A percentile compares a stretch with the other conserved stretches of the same genome.
phyloP scores from a whole-genome alignment of 176 grass and related monocot genomes.

The Oryza glaberrima region DNA sequence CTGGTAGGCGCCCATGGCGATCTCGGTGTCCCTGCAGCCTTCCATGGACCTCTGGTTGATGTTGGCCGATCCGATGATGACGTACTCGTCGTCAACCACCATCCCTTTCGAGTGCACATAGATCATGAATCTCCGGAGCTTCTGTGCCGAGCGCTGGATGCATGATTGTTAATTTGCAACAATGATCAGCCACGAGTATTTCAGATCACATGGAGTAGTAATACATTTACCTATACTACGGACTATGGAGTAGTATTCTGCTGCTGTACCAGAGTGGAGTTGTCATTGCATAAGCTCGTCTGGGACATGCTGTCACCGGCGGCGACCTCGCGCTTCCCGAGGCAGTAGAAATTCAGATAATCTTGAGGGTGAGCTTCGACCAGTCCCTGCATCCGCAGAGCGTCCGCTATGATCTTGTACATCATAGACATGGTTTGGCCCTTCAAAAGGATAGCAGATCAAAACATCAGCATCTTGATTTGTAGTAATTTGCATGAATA shows the following conservation, averaged over 20 bases:
- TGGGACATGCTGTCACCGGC: constrained; percentile 2
- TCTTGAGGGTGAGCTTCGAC: constrained; percentile 58
- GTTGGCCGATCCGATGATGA: constrained; percentile 71
- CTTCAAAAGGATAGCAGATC: constrained; percentile 11
- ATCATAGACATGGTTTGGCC: constrained; percentile 72
- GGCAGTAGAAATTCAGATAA: constrained; percentile 69
- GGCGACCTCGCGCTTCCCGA: constrained; percentile 55
- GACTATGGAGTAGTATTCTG: too few species aligned
- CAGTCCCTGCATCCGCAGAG: constrained; percentile 48
- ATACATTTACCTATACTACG: neutral
- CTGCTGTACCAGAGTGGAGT: constrained; percentile 30
- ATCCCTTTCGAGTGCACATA: constrained; percentile 76
- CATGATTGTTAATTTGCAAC: neutral
- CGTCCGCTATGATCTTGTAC: constrained; percentile 54
- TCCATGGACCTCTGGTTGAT: constrained; percentile 79
- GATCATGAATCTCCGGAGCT: constrained; percentile 69
- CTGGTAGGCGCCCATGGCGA: constrained; percentile 75
- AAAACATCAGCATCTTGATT: neutral
- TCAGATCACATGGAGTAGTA: neutral
- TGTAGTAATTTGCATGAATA: neutral
- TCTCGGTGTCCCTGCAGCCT: constrained; percentile 71
- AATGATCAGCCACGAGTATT: neutral
- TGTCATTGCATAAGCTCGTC: constrained; percentile 33
- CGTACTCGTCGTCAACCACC: constrained; percentile 71
- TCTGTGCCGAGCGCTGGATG: constrained; percentile 44